These are phyloP conservation scores for Stagonosporopsis chrysanthemi DNA, from an alignment of 2,329 filamentous ascomycete species.

Conservation along the genomic window DNA sequence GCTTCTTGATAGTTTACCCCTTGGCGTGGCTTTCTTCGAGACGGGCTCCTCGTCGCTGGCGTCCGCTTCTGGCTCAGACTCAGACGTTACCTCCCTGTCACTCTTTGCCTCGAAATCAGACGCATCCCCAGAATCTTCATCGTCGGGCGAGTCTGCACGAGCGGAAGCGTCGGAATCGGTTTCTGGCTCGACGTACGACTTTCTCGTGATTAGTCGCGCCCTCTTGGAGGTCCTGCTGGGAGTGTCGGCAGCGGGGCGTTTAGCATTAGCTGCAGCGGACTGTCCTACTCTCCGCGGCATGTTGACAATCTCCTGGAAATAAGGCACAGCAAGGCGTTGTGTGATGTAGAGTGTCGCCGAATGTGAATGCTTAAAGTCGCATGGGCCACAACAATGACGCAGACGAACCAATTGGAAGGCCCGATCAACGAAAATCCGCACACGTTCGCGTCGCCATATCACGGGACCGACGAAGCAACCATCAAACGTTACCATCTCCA, in stretches of 20 bases:
- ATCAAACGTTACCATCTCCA: background rate
- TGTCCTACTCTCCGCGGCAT: constrained; percentile 44
- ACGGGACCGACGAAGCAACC: constrained; percentile 21
- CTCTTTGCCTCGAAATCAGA: constrained; percentile 55
- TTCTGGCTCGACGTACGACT: constrained; percentile 46
- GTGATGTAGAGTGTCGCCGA: constrained; percentile 4
- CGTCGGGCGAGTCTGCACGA: constrained; percentile 7
- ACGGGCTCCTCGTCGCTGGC: constrained; percentile 40
- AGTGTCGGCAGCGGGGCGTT: constrained; percentile 44
- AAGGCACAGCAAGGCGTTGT: background rate
- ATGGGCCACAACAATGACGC: constrained; percentile 33
- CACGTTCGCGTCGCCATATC: constrained; percentile 31
- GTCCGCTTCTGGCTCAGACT: constrained; percentile 44
- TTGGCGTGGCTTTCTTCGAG: constrained; percentile 35
- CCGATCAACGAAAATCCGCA: constrained; percentile 19
- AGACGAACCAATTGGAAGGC: constrained; percentile 20
- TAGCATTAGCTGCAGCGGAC: constrained; percentile 28
- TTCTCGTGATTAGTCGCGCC: constrained; percentile 42
- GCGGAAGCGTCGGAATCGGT: constrained; percentile 27
- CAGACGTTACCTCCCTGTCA: constrained; percentile 35
- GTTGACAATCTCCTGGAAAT: background rate
- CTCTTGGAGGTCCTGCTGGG: constrained; percentile 47
- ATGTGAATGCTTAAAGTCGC: constrained; percentile 24
- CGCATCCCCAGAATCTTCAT: constrained; percentile 33
- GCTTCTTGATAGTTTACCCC: constrained; percentile 33